Conservation (phyloP, 163 green algal species). For the Volvox carteri region DNA sequence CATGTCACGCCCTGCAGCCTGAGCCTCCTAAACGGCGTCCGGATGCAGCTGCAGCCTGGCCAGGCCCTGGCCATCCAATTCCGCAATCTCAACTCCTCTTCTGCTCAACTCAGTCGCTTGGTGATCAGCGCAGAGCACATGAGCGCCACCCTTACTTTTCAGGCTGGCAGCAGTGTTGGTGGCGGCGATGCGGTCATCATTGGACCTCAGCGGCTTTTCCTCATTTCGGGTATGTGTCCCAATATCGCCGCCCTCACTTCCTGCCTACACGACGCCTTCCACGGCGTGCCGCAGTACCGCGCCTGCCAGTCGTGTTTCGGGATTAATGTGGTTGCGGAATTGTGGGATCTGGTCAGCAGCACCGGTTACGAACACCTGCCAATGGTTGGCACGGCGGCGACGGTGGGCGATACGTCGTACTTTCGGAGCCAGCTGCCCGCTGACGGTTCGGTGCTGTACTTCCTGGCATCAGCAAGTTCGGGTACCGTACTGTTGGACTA, state of each 20-base stretch:
- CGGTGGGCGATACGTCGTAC: slow-evolving; percentile 6
- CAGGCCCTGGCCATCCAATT: not conserved
- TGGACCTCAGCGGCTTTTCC: not conserved
- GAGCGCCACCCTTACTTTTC: not conserved
- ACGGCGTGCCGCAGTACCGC: slow-evolving; percentile 23
- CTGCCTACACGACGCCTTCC: slow-evolving; percentile 32
- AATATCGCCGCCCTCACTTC: not conserved
- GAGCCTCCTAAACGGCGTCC: not conserved
- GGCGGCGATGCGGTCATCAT: no score
- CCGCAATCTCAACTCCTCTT: slow-evolving; percentile 7
- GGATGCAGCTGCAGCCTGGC: not conserved
- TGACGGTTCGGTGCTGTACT: not conserved
- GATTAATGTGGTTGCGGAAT: slow-evolving; percentile 20
- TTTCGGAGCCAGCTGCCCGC: slow-evolving; percentile 7
- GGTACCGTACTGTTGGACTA: no score
- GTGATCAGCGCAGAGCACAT: slow-evolving; percentile 17
- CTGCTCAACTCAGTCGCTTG: not conserved
- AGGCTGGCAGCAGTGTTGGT: no score
- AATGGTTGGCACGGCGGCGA: not conserved
- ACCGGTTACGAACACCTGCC: not conserved
- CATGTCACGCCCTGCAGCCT: slow-evolving; percentile 33
- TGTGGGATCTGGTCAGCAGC: not conserved
- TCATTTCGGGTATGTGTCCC: not conserved
- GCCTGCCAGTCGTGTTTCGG: slow-evolving; percentile 11
- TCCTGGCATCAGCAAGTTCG: slow-evolving; percentile 12